These are phyloP conservation scores for Aureobasidium sp. DNA, from an alignment of 2,329 filamentous ascomycete species.

Conservation along the genomic window DNA sequence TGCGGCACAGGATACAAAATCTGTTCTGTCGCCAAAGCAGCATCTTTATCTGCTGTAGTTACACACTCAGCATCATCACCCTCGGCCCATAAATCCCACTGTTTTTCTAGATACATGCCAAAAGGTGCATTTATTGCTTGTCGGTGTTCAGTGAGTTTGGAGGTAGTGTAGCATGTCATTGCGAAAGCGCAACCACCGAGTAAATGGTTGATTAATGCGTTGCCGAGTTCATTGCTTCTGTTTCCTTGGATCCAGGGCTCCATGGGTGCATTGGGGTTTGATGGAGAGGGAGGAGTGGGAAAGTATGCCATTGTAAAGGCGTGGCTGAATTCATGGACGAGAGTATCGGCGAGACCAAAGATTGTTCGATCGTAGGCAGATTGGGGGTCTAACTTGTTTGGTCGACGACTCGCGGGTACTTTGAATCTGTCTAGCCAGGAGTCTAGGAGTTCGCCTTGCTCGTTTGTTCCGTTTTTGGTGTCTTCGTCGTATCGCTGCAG, in stretches of 20 bases:
- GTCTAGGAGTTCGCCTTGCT: neutral
- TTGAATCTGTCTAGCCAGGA: neutral
- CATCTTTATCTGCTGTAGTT: neutral
- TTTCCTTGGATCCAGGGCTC: neutral
- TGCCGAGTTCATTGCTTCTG: neutral
- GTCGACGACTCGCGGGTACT: neutral
- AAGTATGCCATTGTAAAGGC: neutral
- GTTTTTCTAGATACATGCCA: neutral
- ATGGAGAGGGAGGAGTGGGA: too few relatives aligned
- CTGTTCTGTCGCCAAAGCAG: neutral
- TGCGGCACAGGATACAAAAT: neutral
- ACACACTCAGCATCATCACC: neutral
- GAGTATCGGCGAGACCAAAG: neutral
- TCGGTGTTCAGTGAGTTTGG: neutral
- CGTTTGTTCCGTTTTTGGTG: neutral
- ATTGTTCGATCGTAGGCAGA: neutral
- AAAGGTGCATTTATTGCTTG: neutral
- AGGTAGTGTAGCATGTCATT: neutral
- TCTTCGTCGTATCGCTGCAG: neutral
- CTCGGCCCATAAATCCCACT: neutral
- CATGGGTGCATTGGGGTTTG: neutral
- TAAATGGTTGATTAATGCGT: neutral
- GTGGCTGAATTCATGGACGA: neutral
- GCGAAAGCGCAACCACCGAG: neutral
- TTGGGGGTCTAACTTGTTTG: fast-evolving